phyloP scores from a whole-genome alignment of 495 filamentous ascomycete species.

The Pyrenula aspistea region DNA sequence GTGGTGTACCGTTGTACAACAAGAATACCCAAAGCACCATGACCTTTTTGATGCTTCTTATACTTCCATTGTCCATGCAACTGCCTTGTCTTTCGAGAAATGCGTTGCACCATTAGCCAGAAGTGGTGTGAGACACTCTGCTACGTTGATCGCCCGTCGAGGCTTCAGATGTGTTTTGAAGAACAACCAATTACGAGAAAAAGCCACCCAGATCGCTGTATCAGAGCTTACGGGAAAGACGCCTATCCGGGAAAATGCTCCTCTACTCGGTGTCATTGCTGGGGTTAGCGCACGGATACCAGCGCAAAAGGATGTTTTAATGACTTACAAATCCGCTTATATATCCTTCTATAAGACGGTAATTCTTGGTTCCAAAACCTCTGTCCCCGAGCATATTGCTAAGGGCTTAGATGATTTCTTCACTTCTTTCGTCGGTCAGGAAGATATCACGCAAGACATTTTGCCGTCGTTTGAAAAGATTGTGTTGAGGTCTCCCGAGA shows the following conservation, averaged over 20 bases:
- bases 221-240: constrained; percentile 47
- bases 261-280: constrained; percentile 68
- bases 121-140: constrained; percentile 47
- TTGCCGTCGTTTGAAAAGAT: constrained; percentile 78
- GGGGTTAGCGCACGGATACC: constrained; percentile 68
- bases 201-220: constrained; percentile 51
- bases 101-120: constrained; percentile 54
- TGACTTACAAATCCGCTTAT: constrained; percentile 53
- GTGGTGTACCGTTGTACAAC: constrained; percentile 71
- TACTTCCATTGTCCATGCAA: constrained; percentile 43
- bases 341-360: constrained; percentile 76
- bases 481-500: constrained; percentile 78
- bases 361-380: constrained; percentile 64
- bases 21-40: constrained; percentile 39
- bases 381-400: constrained; percentile 59
- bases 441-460: constrained; percentile 64
- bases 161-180: constrained; percentile 59
- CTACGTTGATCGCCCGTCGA: constrained; percentile 59
- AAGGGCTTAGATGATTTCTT: constrained; percentile 77
- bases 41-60: constrained; percentile 53
- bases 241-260: constrained; percentile 55
- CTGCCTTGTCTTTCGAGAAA: constrained; percentile 62
- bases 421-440: constrained; percentile 52
- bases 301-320: constrained; percentile 42
- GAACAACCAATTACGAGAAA: constrained; percentile 38